phyloP scores from a whole-genome alignment of 805 yeast species.

The Tetrapisispora arboricola region DNA sequence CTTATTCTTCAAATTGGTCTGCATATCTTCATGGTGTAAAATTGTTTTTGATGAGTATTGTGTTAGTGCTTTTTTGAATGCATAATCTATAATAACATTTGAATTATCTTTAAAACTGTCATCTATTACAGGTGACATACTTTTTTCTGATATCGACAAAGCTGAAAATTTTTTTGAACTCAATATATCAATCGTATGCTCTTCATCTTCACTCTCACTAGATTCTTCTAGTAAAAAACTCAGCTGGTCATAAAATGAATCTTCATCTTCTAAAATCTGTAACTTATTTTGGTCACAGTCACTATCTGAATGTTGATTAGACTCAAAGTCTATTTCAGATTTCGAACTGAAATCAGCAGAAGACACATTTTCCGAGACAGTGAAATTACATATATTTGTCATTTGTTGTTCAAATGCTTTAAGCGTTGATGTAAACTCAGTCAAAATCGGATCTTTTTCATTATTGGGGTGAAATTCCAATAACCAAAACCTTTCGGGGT shows the following conservation, averaged over 20 bases:
- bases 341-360: background rate
- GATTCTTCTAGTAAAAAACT: constrained; percentile 17
- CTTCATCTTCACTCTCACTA: background rate
- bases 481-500: constrained; percentile 72
- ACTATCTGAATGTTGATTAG: no score
- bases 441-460: background rate
- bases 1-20: no score
- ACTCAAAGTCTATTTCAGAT: background rate
- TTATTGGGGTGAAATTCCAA: constrained; percentile 25
- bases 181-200: background rate
- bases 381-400: constrained; percentile 11
- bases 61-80: constrained; percentile 16
- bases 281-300: no score
- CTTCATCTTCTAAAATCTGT: background rate
- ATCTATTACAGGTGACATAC: background rate
- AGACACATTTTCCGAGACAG: no score
- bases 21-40: no score
- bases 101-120: background rate
- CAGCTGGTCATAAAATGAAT: constrained; percentile 12
- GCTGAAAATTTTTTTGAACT: constrained; percentile 4
- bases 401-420: constrained; percentile 27
- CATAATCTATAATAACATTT: constrained; percentile 7
- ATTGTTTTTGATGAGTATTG: constrained; percentile 3
- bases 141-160: background rate
- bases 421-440: constrained; percentile 5